Base-by-base conservation (phyloP, 2,329 filamentous ascomycete species). In the Xylariomycetidae sp. region DNA sequence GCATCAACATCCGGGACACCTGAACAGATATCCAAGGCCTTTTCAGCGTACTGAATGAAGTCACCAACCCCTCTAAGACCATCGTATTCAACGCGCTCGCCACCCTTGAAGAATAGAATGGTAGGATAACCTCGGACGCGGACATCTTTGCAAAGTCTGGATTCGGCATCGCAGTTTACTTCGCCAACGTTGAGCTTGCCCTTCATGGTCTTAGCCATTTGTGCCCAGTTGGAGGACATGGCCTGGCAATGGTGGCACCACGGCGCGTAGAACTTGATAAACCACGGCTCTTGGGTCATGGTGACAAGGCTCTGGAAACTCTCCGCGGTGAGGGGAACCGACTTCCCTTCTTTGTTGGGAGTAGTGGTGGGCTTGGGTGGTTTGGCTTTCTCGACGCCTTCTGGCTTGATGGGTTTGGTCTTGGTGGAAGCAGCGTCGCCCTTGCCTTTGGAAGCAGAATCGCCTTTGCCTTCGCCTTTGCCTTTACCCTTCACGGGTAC, bases 171-270 rank as follows among this genome's bases (percentile, higher is more conserved):
- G 55, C 92, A 98, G 63, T 98, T 94, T 44, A 98, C 90, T 59
- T 96, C 89, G 39, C 90, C 92, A 51, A 98, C 72, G 54, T 96
- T 95, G 38, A 98, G 76, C 44, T 77, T 80, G 26, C 83, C 85
- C 59, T 88, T 78, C 85, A 95, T 92, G 53, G 90, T 86, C 56
- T 89, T 88, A 27, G 85, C 85, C 61, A 98, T 77, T 51, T 90
- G 84, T 41, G 79, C 69, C 92, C 92, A 98, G 44, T 79, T 88
- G 3, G 92, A 85, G 22, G 84, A 86, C 72, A 98, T 79, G 23
- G 85, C 85, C 63, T 95, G 85, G 61, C 93, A 98, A 62, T 98
- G 92, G 48, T 81, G 79, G 59, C 92, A 98, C 92, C 90, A 96
- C 5, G 92, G 93, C 13, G 87, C 89, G 58, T 95, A 96, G 58